Base-by-base conservation (phyloP, 2,329 filamentous ascomycete species). In the Xylaria sp. region DNA sequence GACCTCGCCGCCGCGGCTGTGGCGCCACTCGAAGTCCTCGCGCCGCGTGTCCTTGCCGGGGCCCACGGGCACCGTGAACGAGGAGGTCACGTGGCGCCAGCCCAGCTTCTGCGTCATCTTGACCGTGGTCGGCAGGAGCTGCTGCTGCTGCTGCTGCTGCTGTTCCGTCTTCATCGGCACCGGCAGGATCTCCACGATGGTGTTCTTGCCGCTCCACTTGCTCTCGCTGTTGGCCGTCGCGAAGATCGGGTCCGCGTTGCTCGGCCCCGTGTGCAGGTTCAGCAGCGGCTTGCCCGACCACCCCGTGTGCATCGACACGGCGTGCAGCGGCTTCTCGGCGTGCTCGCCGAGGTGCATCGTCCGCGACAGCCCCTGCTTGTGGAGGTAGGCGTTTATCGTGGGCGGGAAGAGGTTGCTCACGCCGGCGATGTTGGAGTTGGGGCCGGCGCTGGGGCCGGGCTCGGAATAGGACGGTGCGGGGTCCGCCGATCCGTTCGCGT, bases 11-110 rank as follows among this genome's bases (percentile, higher is more conserved):
- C 62, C 63, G 11, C 54, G 38, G 21, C 58, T 66, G 17, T 43
- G 40, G 18, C 64, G 60, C 66, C 65, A 67, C 53, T 67, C 59
- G 51, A 69, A 69, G 21, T 55, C 21, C 57, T 67, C 66, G 3
- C 21, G 43, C 21, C 50, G 52, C 22, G 48, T 16, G 17, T 58
- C 52, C 41, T 60, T 54, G 13, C 56, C 53, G 34, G 38, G 43
- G 7, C 60, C 59, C 3, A 65, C 60, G 16, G 61, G 57, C 29
- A 60, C 41, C 21, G 57, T 29, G 38, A 66, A 62, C 8, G 21
- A 38, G 50, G 52, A 48, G 18, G 43, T 47, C 18, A 26, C 11
- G 38, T 51, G 20, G 2, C 39, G 44, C 42, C 44, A 48, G n/a
- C 41, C 18, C 37, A 21, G 16, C 19, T 58, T 44, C 22, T 53